A percentile compares a stretch with the other conserved stretches of the same genome.
phyloP scores from a whole-genome alignment of 108 stramenopile species.

The Cyclotella cryptica region DNA sequence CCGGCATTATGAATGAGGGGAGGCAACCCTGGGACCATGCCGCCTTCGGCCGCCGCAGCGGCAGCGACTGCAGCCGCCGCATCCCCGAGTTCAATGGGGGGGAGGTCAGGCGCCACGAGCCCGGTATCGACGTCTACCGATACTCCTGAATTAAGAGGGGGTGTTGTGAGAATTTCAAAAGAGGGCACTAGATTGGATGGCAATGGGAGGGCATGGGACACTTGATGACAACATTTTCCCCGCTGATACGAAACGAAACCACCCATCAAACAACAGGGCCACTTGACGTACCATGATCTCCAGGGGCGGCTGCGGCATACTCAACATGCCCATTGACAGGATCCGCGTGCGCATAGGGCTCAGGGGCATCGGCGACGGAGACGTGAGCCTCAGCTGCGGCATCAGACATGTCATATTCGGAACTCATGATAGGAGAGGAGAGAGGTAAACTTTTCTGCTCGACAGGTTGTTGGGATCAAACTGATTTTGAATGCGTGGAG shows the following conservation, averaged over 20 bases:
- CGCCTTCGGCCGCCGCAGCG: constrained; percentile 7
- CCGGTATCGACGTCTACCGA: constrained; percentile 21
- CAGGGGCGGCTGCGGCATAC: not conserved
- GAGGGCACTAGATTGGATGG: not conserved
- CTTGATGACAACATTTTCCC: too few relatives aligned
- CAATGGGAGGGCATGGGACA: too few relatives aligned
- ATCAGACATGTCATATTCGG: not conserved
- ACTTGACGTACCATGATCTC: not conserved
- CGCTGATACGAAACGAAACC: not conserved
- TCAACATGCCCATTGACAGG: not conserved
- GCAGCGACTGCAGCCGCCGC: constrained; percentile 4
- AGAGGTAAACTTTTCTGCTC: constrained; percentile 16
- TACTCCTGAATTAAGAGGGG: not conserved
- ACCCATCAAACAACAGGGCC: not conserved
- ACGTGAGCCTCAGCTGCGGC: not conserved
- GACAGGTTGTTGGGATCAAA: constrained; percentile 7
- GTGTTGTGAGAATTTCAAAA: not conserved
- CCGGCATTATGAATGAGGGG: constrained; percentile 2
- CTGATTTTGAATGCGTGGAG: constrained; percentile 5
- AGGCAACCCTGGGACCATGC: constrained; percentile 17
- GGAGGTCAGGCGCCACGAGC: constrained; percentile 9
- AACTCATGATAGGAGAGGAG: constrained; percentile 17
- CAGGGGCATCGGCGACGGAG: not conserved
- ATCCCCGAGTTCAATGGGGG: constrained; percentile 5
- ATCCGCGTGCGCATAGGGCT: not conserved